Evolutionary conservation across 1,139 yeast species (phyloP).

Genomic region (Suhomyces bokatorum): DNA sequence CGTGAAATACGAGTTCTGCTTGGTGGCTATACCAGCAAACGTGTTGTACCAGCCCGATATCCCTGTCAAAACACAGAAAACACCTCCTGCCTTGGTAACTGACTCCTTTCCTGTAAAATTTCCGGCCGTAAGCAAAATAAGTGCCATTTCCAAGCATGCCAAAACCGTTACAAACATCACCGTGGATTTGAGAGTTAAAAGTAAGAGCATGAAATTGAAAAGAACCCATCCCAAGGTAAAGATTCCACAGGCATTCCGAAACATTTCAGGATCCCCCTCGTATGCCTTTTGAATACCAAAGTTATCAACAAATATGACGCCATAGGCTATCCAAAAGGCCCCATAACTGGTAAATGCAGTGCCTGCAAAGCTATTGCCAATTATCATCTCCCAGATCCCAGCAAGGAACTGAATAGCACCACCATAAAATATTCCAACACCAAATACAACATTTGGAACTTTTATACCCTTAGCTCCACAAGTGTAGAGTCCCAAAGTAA

Average conservation of each 20-base stretch:
- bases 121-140: constrained; percentile 32
- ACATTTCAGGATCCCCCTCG: constrained; percentile 26
- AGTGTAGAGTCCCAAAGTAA: constrained; percentile 63
- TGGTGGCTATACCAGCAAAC: constrained; percentile 37
- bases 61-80: constrained; percentile 40
- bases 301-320: constrained; percentile 29
- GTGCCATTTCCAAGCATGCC: not conserved
- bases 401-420: constrained; percentile 49
- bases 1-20: constrained; percentile 31
- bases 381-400: constrained; percentile 50
- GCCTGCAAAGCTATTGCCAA: constrained; percentile 37
- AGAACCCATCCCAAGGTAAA: constrained; percentile 47
- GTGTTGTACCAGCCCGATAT: constrained; percentile 43
- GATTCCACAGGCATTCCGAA: constrained; percentile 41
- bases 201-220: constrained; percentile 36
- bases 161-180: constrained; percentile 29
- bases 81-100: constrained; percentile 46
- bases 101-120: constrained; percentile 33
- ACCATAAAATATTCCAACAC: constrained; percentile 47
- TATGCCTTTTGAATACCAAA: constrained; percentile 34
- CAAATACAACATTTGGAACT: constrained; percentile 51
- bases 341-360: constrained; percentile 39
- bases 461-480: constrained; percentile 53
- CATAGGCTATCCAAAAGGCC: constrained; percentile 41
- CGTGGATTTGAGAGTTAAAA: constrained; percentile 44